A percentile compares a stretch with the other conserved stretches of the same genome.
Evolutionary conservation across 306 rosid genomes (phyloP).

Genomic region (Albizia julibrissin): DNA sequence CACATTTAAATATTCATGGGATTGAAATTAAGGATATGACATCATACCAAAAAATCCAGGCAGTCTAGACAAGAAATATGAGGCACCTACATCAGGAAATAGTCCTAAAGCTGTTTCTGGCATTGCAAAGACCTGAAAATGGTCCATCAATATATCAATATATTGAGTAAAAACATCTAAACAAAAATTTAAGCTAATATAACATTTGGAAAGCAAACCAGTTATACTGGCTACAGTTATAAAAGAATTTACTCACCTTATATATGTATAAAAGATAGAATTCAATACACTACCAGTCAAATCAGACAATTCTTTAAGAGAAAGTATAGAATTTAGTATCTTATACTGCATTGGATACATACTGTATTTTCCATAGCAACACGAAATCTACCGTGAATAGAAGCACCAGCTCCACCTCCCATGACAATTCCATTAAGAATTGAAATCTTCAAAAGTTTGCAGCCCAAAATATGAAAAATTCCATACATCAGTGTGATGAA

Average conservation of each 20-base stretch:
- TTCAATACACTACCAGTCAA: background rate
- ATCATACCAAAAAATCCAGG: slow-evolving; percentile 86
- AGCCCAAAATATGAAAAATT: slow-evolving; percentile 24
- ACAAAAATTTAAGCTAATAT: background rate
- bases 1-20: slow-evolving; percentile 21
- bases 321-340: background rate
- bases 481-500: slow-evolving; percentile 1
- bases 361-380: slow-evolving; percentile 91
- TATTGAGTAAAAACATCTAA: slow-evolving; percentile 24
- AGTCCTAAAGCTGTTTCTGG: slow-evolving; percentile 96
- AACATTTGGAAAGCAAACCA: background rate
- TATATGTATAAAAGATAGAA: slow-evolving; percentile 7
- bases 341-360: slow-evolving; percentile 19
- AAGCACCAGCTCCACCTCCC: slow-evolving; percentile 99
- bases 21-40: slow-evolving; percentile 28
- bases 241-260: background rate
- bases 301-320: background rate
- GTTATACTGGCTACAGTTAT: background rate
- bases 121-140: slow-evolving; percentile 92
- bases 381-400: slow-evolving; percentile 87
- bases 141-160: slow-evolving; percentile 27
- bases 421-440: slow-evolving; percentile 88
- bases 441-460: slow-evolving; percentile 70
- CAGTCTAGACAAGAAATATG: slow-evolving; percentile 89
- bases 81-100: slow-evolving; percentile 93